A percentile compares a stretch with the other conserved stretches of the same genome.
Conservation (phyloP, 306 rosid genomes). For the Corylus americana region DNA sequence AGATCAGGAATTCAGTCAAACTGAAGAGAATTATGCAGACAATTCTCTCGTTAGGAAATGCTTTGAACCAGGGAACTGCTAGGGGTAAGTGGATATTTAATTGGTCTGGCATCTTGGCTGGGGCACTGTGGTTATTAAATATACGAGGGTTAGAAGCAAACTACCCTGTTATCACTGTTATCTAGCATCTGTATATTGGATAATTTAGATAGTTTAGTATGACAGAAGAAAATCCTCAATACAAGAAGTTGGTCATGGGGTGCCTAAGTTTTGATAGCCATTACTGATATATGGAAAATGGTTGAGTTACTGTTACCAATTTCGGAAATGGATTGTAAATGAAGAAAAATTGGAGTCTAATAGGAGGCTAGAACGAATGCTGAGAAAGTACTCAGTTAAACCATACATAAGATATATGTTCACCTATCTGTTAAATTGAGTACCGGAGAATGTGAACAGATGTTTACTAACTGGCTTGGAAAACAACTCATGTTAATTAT, state of each 20-base stretch:
- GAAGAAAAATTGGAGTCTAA: neutral
- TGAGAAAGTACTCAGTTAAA: neutral
- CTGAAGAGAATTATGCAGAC: conserved; percentile 96
- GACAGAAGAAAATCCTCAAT: neutral
- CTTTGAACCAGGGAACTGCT: conserved; percentile 94
- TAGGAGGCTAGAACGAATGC: neutral
- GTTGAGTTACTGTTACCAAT: neutral
- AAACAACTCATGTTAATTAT: neutral
- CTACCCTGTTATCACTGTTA: neutral
- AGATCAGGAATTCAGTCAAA: conserved; percentile 79
- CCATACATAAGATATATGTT: neutral
- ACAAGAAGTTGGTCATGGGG: neutral
- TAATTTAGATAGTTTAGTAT: neutral
- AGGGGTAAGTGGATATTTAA: conserved; percentile 66
- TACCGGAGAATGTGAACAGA: neutral
- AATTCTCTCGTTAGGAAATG: conserved; percentile 92
- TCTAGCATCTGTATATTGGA: neutral
- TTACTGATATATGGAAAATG: neutral
- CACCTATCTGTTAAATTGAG: neutral
- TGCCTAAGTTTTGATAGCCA: neutral
- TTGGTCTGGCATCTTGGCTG: conserved; percentile 12
- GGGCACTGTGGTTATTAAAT: conserved; percentile 18
- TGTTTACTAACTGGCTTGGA: neutral
- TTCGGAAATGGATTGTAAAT: neutral
- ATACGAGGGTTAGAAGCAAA: neutral